These are phyloP conservation scores for Boletellus dicymbophilus DNA, from an alignment of 1,284 basidiomycete species.

Conservation along the genomic window DNA sequence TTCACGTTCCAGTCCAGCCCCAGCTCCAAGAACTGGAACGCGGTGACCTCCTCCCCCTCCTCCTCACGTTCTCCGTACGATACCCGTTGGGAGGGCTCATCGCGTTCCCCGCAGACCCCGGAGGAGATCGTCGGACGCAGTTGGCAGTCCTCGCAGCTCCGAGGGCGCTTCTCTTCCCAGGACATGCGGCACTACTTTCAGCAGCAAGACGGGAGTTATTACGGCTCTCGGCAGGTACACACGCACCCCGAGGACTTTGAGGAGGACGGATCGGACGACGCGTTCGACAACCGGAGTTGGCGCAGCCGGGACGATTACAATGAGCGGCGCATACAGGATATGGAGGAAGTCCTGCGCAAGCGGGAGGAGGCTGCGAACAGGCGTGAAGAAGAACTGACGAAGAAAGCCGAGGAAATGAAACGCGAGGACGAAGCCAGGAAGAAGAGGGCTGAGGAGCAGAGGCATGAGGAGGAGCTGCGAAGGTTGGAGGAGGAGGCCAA, in stretches of 20 bases:
- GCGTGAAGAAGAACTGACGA: constrained; percentile 27
- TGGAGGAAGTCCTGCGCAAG: constrained; percentile 28
- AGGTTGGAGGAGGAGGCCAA: constrained; percentile 20
- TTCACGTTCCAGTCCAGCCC: constrained; percentile 24
- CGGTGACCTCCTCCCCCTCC: no score
- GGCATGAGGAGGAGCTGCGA: constrained; percentile 23
- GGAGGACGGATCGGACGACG: constrained; percentile 39
- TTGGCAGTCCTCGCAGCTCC: constrained; percentile 31
- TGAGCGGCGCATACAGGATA: constrained; percentile 31
- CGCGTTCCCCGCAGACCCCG: constrained; percentile 32
- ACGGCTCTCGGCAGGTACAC: constrained; percentile 21
- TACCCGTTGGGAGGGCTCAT: constrained; percentile 26
- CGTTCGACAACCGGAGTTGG: constrained; percentile 30
- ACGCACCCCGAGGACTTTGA: constrained; percentile 31
- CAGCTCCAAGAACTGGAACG: constrained; percentile 21
- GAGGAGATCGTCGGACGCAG: constrained; percentile 31
- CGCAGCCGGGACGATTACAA: constrained; percentile 35
- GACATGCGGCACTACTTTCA: constrained; percentile 30
- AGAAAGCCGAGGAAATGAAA: constrained; percentile 28
- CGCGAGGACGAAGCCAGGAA: constrained; percentile 30
- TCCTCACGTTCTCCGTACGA: constrained; percentile 32
- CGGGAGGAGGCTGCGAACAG: constrained; percentile 34
- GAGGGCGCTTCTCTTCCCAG: constrained; percentile 28
- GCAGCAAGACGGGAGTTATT: constrained; percentile 19
- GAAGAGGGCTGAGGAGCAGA: constrained; percentile 23